Evolutionary conservation across 2,329 filamentous ascomycete species (phyloP), one percentile per base, ranked within the genome.

Genomic region (Plectosphaerella cucumerina): DNA sequence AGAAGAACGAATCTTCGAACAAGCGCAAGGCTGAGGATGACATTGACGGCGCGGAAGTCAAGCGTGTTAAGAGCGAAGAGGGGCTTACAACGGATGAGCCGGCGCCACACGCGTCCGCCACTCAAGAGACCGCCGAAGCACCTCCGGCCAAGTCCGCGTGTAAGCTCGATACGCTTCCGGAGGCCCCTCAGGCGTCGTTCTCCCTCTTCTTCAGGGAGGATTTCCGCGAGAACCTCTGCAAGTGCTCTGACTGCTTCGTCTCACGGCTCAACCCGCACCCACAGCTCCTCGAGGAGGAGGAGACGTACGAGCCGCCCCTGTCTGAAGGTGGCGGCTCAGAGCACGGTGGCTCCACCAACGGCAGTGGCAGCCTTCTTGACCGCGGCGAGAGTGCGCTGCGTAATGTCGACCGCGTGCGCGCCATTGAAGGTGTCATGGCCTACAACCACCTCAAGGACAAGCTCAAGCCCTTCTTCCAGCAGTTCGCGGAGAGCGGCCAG

Each of bases 361-460:
- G 89, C 47, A 92, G 89, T 33, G 89, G 89, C 44, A 94, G 88
- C 56, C 77, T 99, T 2, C 84, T 95, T 33, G 92, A 97, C 47
- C 89, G 91, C 17, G 94, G 94, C 44, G 94, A 99, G 71, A 93
- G 90, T 45, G 93, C 92, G 0, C 79, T 99, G 23, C 90, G 86
- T 65, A 95, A 90, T 61, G 86, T 99, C 51, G 94, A 99, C 65
- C 88, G 94, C 2, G 93, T 97, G 8, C 81, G 86, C 14, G 94
- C 94, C 5, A 96, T 99, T 50, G 89, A 99, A 67, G 94, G 94
- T 15, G 93, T 96, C 44, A 97, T 97, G 91, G 93, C 92, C 0
- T 99, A 97, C 70, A 97, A 97, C 62, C 88, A 96, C 62, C 80
- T 99, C 53, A 94, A 95, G 64, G 92, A 97, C 63, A 92, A 93